Conservation (phyloP, 2,329 filamentous ascomycete species). For the Blastomyces emzantsi region DNA sequence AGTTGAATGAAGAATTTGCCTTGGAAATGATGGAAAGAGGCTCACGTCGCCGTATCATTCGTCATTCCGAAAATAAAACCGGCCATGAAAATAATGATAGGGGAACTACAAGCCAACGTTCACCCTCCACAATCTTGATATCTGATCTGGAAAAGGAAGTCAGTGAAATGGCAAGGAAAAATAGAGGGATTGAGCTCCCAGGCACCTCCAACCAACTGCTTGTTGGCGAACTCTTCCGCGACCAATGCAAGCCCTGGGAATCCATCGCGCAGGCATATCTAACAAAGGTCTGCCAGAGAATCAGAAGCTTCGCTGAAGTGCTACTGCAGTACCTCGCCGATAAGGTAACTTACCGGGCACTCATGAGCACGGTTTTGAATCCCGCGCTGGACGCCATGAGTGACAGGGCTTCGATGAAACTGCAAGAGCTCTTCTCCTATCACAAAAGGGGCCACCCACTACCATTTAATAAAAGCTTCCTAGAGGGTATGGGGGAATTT, state of each 20-base stretch:
- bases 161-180: constrained; percentile 29
- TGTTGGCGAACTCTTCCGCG: constrained; percentile 50
- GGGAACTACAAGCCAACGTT: too few relatives aligned
- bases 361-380: not conserved
- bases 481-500: too few relatives aligned
- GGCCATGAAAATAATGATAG: too few relatives aligned
- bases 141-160: not conserved
- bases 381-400: not conserved
- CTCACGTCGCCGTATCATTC: too few relatives aligned
- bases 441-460: not conserved
- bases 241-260: constrained; percentile 50
- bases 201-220: constrained; percentile 52
- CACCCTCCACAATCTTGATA: too few relatives aligned
- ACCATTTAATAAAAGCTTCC: not conserved
- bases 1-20: constrained; percentile 29
- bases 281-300: not conserved
- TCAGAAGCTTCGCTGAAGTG: not conserved
- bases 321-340: not conserved
- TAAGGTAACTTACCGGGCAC: not conserved
- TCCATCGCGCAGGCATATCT: constrained; percentile 21
- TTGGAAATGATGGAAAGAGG: too few relatives aligned
- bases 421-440: not conserved
- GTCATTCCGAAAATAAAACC: too few relatives aligned
- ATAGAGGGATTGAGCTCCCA: constrained; percentile 47
- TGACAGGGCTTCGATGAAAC: not conserved